Conservation (phyloP, 2,329 filamentous ascomycete genomes). For the Xylariales sp. region DNA sequence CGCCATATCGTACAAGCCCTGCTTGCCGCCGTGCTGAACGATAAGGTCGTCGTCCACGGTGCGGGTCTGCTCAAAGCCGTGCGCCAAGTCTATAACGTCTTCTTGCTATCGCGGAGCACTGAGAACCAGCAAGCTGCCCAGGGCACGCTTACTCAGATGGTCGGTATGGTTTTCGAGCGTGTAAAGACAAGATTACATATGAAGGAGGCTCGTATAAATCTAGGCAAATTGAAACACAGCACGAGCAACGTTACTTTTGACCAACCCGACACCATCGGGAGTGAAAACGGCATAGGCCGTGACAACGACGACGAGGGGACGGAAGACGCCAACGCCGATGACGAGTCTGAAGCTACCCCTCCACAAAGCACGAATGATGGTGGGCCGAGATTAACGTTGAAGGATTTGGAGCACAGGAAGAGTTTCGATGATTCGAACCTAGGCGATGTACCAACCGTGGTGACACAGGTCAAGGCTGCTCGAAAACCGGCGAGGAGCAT, state of each 20-base stretch:
- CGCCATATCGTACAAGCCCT: constrained; percentile 98
- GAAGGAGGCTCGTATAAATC: constrained; percentile 80
- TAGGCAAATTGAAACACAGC: constrained; percentile 63
- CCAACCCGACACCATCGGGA: constrained; percentile 55
- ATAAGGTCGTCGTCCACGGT: constrained; percentile 98
- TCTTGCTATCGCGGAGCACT: constrained; percentile 91
- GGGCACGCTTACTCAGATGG: constrained; percentile 97
- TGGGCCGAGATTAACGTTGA: constrained; percentile 70
- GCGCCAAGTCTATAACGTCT: constrained; percentile 98
- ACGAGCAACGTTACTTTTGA: constrained; percentile 65
- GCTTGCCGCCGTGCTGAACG: constrained; percentile 93
- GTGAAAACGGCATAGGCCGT: constrained; percentile 48
- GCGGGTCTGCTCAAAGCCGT: constrained; percentile 96
- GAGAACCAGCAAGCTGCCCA: constrained; percentile 98
- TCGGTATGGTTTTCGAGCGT: constrained; percentile 95
- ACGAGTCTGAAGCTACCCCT: constrained; percentile 44
- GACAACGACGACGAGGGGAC: constrained; percentile 48
- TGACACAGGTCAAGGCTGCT: constrained; percentile 67
- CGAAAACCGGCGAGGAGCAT: constrained; percentile 59
- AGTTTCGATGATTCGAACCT: constrained; percentile 76
- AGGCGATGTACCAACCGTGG: constrained; percentile 75
- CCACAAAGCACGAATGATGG: constrained; percentile 52
- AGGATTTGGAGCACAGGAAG: constrained; percentile 75
- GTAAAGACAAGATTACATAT: constrained; percentile 87
- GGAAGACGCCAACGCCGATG: constrained; percentile 50